These are phyloP conservation scores for Candida neerlandica DNA, from an alignment of 1,139 yeast genomes.

Conservation along the genomic window DNA sequence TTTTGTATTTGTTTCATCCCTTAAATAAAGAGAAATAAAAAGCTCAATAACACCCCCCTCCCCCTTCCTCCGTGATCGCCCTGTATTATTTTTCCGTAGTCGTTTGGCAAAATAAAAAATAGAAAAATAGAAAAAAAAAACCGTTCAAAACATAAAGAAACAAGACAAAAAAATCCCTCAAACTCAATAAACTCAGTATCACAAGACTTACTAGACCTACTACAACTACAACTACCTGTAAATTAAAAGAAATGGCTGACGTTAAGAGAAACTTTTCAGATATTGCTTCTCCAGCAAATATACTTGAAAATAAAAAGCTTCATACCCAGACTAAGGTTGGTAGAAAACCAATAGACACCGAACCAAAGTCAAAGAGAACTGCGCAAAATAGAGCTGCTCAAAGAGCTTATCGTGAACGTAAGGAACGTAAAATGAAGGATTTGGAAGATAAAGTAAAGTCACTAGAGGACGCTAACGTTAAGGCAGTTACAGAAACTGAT, in stretches of 20 bases:
- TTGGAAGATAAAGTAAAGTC: conserved; percentile 74
- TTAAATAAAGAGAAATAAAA: background rate
- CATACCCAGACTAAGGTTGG: conserved; percentile 43
- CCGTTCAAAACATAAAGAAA: no score
- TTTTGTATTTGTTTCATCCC: background rate
- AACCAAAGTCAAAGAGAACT: conserved; percentile 83
- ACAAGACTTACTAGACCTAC: background rate
- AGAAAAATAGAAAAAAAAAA: no score
- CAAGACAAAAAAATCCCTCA: background rate
- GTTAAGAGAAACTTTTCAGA: conserved; percentile 38
- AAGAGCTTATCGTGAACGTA: conserved; percentile 92
- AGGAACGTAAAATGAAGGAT: conserved; percentile 84
- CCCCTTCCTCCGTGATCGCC: background rate
- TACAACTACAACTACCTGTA: background rate
- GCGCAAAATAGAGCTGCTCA: conserved; percentile 99
- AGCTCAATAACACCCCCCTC: background rate
- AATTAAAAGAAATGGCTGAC: conserved; percentile 43
- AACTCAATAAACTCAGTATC: background rate
- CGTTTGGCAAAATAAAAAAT: no score
- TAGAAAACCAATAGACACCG: conserved; percentile 76
- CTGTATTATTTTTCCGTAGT: background rate
- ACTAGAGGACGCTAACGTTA: conserved; percentile 70
- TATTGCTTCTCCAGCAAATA: conserved; percentile 25
- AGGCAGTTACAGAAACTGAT: conserved; percentile 68
- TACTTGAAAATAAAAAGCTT: conserved; percentile 37